Conservation (phyloP, 768 basidiomycete genomes). For the Trametes cubensis region DNA sequence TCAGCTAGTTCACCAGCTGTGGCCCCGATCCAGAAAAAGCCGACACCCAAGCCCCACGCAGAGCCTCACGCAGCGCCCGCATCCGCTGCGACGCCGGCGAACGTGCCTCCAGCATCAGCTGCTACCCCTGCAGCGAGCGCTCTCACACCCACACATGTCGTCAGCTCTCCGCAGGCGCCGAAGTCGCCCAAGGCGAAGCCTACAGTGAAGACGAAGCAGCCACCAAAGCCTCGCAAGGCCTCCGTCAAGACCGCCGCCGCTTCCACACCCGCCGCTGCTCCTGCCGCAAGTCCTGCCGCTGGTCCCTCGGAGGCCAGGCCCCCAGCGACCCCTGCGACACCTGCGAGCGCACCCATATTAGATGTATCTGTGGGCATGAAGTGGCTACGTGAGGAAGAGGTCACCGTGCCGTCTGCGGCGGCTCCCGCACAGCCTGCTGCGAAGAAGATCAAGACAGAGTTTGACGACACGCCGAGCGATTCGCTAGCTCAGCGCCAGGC, state of each 20-base stretch:
- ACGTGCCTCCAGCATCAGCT: constrained; percentile 28
- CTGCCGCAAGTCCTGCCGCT: constrained; percentile 37
- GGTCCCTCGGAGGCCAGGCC: constrained; percentile 34
- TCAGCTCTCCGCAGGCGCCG: constrained; percentile 64
- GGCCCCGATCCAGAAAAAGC: constrained; percentile 26
- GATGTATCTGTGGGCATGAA: constrained; percentile 36
- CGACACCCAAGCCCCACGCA: constrained; percentile 17
- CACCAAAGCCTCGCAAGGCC: constrained; percentile 34
- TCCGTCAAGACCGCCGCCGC: constrained; percentile 31
- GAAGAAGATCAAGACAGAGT: constrained; percentile 72
- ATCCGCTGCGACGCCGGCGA: constrained; percentile 26
- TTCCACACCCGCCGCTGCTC: constrained; percentile 33
- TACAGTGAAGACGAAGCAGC: constrained; percentile 42
- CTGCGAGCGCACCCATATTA: constrained; percentile 21
- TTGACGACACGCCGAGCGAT: constrained; percentile 63
- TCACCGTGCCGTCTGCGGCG: constrained; percentile 5
- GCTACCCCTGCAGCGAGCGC: constrained; percentile 55
- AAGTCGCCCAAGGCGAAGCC: constrained; percentile 71
- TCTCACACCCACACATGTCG: constrained; percentile 40
- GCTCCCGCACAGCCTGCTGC: constrained; percentile 14
- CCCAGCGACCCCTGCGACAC: constrained; percentile 25
- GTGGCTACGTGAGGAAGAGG: constrained; percentile 58
- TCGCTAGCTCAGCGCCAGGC: constrained; percentile 45
- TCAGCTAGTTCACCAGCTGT: constrained; percentile 12
- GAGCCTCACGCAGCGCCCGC: constrained; percentile 12